Conservation (phyloP, 352 stramenopile genomes). For the Phytophthora macrochlamydospora region DNA sequence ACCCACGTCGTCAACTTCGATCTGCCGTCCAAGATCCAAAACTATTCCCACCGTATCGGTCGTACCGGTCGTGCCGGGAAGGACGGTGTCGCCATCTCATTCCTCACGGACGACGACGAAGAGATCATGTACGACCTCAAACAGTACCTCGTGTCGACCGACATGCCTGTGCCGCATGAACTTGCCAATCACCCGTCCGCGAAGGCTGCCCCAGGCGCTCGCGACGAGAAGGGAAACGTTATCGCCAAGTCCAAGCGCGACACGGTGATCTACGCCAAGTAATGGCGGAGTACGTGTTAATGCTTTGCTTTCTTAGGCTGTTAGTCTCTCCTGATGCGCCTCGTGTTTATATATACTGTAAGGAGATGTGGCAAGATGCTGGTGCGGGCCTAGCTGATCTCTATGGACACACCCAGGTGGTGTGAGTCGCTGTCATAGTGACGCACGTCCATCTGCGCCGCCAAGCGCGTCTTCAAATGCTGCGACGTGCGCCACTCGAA, state of each 20-base stretch:
- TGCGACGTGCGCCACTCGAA: slow-evolving; percentile 81
- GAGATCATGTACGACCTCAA: slow-evolving; percentile 97
- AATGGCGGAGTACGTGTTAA: slow-evolving; percentile 16
- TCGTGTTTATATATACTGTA: slow-evolving; percentile 38
- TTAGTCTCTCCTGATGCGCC: slow-evolving; percentile 4
- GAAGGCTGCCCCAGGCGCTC: slow-evolving; percentile 80
- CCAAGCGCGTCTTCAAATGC: slow-evolving; percentile 76
- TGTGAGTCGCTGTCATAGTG: slow-evolving; percentile 88
- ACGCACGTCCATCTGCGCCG: slow-evolving; percentile 81
- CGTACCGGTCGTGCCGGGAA: slow-evolving; percentile 98
- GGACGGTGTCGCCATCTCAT: slow-evolving; percentile 96
- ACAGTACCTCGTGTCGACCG: slow-evolving; percentile 96
- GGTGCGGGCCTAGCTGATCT: slow-evolving; percentile 56
- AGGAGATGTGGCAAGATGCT: neutral
- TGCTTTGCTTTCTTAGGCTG: slow-evolving; percentile 9
- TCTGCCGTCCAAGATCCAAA: slow-evolving; percentile 97
- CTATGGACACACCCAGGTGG: slow-evolving; percentile 83
- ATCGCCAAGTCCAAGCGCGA: slow-evolving; percentile 88
- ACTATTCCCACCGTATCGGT: slow-evolving; percentile 98
- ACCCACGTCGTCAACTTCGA: slow-evolving; percentile 99
- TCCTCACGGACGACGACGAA: slow-evolving; percentile 98
- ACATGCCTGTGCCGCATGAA: slow-evolving; percentile 93
- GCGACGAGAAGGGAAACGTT: slow-evolving; percentile 87
- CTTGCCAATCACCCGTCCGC: slow-evolving; percentile 94
- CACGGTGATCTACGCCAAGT: slow-evolving; percentile 90